Percentiles rank a stretch among this genome's conserved stretches.
These are phyloP conservation scores for Tillandsia leiboldiana DNA, from an alignment of 176 grass and related monocot genomes.

Conservation along the genomic window DNA sequence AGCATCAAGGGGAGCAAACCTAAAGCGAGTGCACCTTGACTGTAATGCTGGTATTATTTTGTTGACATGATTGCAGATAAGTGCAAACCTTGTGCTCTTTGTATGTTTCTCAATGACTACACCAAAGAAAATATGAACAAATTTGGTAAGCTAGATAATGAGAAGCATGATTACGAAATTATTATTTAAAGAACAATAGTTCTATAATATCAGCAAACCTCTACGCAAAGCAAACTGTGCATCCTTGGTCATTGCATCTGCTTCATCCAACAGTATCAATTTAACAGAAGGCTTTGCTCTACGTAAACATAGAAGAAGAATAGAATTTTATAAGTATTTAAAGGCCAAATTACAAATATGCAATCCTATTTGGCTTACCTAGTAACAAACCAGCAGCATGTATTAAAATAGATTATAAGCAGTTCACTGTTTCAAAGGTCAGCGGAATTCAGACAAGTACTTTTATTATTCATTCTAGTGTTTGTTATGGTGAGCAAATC, in stretches of 20 bases:
- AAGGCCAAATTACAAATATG: too few species aligned
- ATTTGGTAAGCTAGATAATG: not conserved
- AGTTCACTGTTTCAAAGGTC: too few species aligned
- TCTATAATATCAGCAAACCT: constrained; percentile 42
- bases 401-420: too few species aligned
- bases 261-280: constrained; percentile 92
- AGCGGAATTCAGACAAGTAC: too few species aligned
- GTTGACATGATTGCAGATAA: constrained; percentile 98
- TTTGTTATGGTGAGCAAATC: too few species aligned
- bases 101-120: constrained; percentile 97
- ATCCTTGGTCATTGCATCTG: constrained; percentile 97
- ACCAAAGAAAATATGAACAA: constrained; percentile 11
- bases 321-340: too few species aligned
- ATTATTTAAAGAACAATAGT: not conserved
- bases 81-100: constrained; percentile 96
- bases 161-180: not conserved
- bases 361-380: too few species aligned
- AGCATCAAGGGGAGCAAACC: constrained; percentile 91
- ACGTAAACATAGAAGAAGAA: constrained; percentile 24
- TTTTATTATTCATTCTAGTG: too few species aligned
- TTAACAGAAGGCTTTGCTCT: constrained; percentile 79
- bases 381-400: too few species aligned
- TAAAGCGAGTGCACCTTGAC: constrained; percentile 96
- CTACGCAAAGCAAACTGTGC: constrained; percentile 93
- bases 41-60: constrained; percentile 98